Base-by-base conservation (phyloP, 1,284 basidiomycete genomes). In the Agroathelia rolfsii region DNA sequence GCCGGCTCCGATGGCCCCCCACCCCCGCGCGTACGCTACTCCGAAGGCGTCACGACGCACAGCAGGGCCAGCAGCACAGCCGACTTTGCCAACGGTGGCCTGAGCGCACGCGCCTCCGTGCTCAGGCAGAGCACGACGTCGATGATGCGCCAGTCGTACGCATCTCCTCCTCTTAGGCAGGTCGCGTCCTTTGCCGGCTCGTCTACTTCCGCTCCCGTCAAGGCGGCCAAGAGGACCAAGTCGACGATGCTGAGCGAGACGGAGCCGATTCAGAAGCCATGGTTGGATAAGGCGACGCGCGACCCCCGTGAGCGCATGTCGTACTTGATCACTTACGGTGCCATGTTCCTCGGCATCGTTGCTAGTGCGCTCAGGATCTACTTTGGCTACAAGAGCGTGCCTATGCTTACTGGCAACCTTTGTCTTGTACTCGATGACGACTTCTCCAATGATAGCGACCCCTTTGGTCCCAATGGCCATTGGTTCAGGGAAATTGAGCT, bases 401-500 rank as follows among this genome's bases (percentile, higher is more conserved):
- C 53, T 31, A 45, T 55, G 40, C 46, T 63, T 8, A 43, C 43
- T 27, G 47, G 32, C 40, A 64, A 72, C 10, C 52, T 82, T 15
- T 87, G 85, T 50, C 46, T 73, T 11, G 76, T 84, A 6, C 55
- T 87, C 40, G 61, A 76, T 15, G 84, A 89, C 34, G 54, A 78
- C 39, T 89, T 88, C 43, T 61, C 67, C 35, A 55, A 52, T 33
- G 59, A 66, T 36, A 62, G 53, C 6, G 44, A 44, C 0, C 60
- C 56, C 11, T 61, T 72, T 37, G 63, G 64, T 32, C 47, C 63
- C 21, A 62, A 61, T 5, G 62, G 61, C 36, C 68, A 59, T 20
- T 88, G 83, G 71, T 56, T 63, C 28, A 60, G 69, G 15, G 82
- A 88, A 43, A 70, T 81, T 24, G 69, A 76, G 47, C 65, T 85